These are phyloP conservation scores for Lodderomyces beijingensis DNA, from an alignment of 1,139 yeast genomes.

Conservation along the genomic window DNA sequence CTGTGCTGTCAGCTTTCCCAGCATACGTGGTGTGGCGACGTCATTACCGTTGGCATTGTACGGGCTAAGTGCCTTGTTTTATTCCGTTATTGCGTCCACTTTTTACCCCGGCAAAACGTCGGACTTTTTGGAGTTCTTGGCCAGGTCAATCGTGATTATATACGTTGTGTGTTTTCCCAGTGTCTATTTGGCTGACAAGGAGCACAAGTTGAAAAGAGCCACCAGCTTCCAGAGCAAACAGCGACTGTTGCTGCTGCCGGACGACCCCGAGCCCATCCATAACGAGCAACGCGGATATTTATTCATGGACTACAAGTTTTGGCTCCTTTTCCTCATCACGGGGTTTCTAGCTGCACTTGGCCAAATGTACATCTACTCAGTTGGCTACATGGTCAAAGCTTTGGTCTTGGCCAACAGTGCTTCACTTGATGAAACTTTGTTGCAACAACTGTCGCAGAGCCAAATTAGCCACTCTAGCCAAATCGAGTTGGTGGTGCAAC, in stretches of 20 bases:
- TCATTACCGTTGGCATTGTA: constrained; percentile 56
- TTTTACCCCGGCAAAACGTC: constrained; percentile 52
- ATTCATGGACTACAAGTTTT: constrained; percentile 35
- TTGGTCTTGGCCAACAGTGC: constrained; percentile 18
- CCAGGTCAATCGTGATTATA: constrained; percentile 36
- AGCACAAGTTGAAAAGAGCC: constrained; percentile 18
- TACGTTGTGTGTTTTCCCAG: constrained; percentile 44
- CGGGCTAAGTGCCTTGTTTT: constrained; percentile 57
- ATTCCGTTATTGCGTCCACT: constrained; percentile 44
- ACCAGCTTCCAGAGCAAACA: constrained; percentile 3
- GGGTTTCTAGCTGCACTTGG: constrained; percentile 55
- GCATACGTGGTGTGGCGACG: constrained; percentile 55
- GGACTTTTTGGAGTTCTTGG: constrained; percentile 44
- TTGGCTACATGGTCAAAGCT: constrained; percentile 58
- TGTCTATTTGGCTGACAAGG: constrained; percentile 41
- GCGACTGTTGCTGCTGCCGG: not conserved
- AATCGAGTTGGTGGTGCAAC: constrained; percentile 30
- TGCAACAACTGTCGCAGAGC: constrained; percentile 11
- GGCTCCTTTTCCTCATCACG: constrained; percentile 44
- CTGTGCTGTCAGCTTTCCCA: constrained; percentile 54
- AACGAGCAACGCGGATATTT: constrained; percentile 13
- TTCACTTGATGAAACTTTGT: constrained; percentile 11
- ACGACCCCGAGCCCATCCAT: not conserved
- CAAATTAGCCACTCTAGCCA: too few species aligned
- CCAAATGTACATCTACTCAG: constrained; percentile 60